Percentiles rank a stretch among this genome's conserved stretches.
These are phyloP conservation scores for Chrysopogon serrulatus DNA, from an alignment of 176 grass and related monocot species.

Conservation along the genomic window DNA sequence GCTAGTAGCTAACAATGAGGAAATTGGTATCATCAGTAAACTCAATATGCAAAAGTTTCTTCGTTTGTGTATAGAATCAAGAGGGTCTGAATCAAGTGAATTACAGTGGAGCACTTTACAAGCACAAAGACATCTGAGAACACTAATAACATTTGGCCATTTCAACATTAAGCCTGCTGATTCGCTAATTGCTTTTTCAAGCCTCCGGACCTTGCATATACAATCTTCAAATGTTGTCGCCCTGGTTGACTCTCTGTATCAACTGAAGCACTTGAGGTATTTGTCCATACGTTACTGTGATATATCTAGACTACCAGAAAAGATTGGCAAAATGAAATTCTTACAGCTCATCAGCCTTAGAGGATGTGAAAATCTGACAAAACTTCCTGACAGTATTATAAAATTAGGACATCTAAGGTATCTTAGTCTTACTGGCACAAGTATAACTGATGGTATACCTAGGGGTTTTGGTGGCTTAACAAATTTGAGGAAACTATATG, in stretches of 20 bases:
- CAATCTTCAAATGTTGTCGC: not conserved
- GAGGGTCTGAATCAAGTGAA: not conserved
- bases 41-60: not conserved
- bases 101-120: not conserved
- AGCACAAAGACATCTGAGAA: not conserved
- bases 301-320: not conserved
- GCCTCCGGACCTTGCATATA: not conserved
- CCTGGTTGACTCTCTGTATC: not conserved
- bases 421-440: no score
- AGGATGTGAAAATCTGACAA: not conserved
- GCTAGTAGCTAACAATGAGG: not conserved
- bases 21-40: not conserved
- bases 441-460: not conserved
- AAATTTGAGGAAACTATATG: not conserved
- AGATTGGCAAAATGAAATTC: slow-evolving; percentile 16
- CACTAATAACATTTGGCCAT: not conserved
- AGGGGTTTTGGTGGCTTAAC: not conserved
- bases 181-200: not conserved
- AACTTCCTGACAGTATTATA: not conserved
- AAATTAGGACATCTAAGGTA: not conserved
- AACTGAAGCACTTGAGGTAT: slow-evolving; percentile 36
- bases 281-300: not conserved
- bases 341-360: slow-evolving; percentile 2
- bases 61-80: not conserved
- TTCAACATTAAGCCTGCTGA: not conserved